Evolutionary conservation across 192 early-diverging fungal genomes (phyloP), one percentile per base, ranked within the genome.

Genomic region (Linnemannia elongata): DNA sequence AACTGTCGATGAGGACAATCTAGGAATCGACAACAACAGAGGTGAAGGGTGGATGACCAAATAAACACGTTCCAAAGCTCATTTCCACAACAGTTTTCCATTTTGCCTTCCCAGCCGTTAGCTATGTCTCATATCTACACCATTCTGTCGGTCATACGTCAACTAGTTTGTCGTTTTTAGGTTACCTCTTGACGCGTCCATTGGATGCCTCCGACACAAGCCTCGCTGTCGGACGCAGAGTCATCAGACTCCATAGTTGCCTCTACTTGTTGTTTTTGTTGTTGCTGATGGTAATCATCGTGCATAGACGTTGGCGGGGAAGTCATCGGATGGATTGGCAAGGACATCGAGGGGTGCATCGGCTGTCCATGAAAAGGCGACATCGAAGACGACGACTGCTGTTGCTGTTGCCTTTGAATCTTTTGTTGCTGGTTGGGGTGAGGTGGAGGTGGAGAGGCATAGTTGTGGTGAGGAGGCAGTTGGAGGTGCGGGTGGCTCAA

Each of bases 101-200:
- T 36, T 42, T 5, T 71, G 12, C 22, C 6, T 41, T 41, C 69
- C 38, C 10, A 71, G 10, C 41, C 17, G 69, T 42, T 41, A 24
- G 18, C 17, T 24, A 71, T 15, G 60, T 8, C 30, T 66, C 69
- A 42, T 71, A n/a, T 71, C 39, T 39, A 71, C 69, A 38, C 35
- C 18, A 42, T 4, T 44, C 72, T 8, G 6, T 24, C 72, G 27
- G n/a, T 4, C 5, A 9, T 17, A 73, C 2, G 27, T 6, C 18
- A 54, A 36, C 24, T 13, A 20, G 20, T 30, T 38, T 12, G 10
- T 47, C 9, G 35, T 12, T 35, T 30, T 39, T 47, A 33, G 9
- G 17, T 78, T 83, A 83, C 82, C 75, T 83, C 75, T 74, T 78
- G 66, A 74, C 82, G 82, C 82, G 82, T 83, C 82, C 82, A 83